Conservation (phyloP, 2,329 filamentous ascomycete species). For the Phaeosphaeria sp. region DNA sequence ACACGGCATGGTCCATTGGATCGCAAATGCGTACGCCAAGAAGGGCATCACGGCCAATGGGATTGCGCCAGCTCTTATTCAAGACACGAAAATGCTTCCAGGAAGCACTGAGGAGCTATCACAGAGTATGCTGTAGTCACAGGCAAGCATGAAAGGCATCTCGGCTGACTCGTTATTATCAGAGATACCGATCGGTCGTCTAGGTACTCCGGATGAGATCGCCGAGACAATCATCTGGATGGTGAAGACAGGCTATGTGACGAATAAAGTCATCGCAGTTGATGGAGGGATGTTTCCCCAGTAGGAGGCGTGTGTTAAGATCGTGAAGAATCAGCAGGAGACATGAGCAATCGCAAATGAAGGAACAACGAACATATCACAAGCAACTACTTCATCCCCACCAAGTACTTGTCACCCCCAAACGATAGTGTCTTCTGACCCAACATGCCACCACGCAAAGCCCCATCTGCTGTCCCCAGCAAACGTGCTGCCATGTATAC, state of each 20-base stretch:
- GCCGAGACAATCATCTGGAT: conserved; percentile 58
- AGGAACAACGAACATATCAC: not conserved
- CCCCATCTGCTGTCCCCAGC: not conserved
- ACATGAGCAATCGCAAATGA: not conserved
- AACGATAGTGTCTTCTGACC: not conserved
- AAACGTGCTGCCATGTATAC: not conserved
- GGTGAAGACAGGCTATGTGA: conserved; percentile 55
- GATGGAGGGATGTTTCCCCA: conserved; percentile 34
- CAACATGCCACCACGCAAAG: not conserved
- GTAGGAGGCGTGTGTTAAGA: conserved; percentile 3
- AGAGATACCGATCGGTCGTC: conserved; percentile 53
- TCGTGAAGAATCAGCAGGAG: not conserved
- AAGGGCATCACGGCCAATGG: conserved; percentile 58
- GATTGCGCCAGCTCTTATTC: conserved; percentile 56
- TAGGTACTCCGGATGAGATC: conserved; percentile 55
- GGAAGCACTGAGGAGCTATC: conserved; percentile 43
- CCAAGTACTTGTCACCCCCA: not conserved
- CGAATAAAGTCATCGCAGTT: conserved; percentile 49
- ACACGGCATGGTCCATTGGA: conserved; percentile 56
- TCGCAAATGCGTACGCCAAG: conserved; percentile 51
- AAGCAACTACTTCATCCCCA: not conserved
- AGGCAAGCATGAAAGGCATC: not conserved
- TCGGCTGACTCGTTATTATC: not conserved
- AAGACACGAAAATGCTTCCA: conserved; percentile 54
- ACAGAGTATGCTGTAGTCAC: conserved; percentile 29